These are phyloP conservation scores for Bryoglossum gracile DNA, from an alignment of 495 filamentous ascomycete species.

Conservation along the genomic window DNA sequence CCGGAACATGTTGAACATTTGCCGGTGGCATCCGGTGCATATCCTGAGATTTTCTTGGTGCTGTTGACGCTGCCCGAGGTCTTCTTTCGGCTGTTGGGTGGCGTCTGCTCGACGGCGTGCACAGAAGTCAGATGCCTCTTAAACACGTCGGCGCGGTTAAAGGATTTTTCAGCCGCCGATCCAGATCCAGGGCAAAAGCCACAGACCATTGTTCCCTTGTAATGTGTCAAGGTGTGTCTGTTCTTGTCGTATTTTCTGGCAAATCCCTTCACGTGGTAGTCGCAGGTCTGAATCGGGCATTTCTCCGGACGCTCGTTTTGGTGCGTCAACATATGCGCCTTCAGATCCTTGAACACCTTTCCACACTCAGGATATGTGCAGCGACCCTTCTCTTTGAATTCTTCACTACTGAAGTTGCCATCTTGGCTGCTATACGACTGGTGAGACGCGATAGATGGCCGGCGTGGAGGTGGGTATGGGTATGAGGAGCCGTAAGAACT, in stretches of 20 bases:
- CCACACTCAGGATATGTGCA: constrained; percentile 84
- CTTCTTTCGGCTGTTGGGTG: constrained; percentile 86
- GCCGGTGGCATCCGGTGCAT: constrained; percentile 70
- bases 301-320: constrained; percentile 92
- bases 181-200: constrained; percentile 94
- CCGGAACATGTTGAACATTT: constrained; percentile 93
- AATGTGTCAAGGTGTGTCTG: constrained; percentile 94
- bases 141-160: constrained; percentile 98
- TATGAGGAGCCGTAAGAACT: constrained; percentile 30
- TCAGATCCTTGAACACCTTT: constrained; percentile 86
- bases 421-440: constrained; percentile 23
- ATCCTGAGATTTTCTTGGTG: constrained; percentile 52
- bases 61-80: constrained; percentile 30
- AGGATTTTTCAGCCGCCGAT: constrained; percentile 90
- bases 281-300: constrained; percentile 89
- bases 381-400: constrained; percentile 56
- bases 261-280: constrained; percentile 94
- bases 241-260: constrained; percentile 99
- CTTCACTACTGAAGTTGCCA: constrained; percentile 48
- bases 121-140: constrained; percentile 93
- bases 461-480: constrained; percentile 22
- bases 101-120: constrained; percentile 90
- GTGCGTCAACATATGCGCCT: constrained; percentile 95
- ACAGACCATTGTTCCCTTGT: constrained; percentile 99
- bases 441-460: constrained; percentile 17